A percentile compares a stretch with the other conserved stretches of the same genome.
phyloP scores from a whole-genome alignment of 2,329 filamentous ascomycete genomes.

The Fusarium nygamai region DNA sequence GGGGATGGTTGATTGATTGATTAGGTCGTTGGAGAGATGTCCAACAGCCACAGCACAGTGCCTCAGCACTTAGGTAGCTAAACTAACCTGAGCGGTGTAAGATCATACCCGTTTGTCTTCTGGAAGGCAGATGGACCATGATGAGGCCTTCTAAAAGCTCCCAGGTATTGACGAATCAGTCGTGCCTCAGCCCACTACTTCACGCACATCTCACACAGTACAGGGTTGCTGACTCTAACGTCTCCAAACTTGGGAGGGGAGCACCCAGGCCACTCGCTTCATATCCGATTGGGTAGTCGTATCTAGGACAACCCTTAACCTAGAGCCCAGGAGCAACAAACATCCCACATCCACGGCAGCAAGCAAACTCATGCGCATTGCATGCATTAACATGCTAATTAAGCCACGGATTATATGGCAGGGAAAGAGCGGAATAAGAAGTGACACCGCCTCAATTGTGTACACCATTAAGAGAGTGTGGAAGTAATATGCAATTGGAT shows the following conservation, averaged over 20 bases:
- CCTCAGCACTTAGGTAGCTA: background rate
- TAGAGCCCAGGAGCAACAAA: constrained; percentile 42
- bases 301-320: constrained; percentile 38
- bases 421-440: constrained; percentile 19
- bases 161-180: constrained; percentile 26
- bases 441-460: constrained; percentile 18
- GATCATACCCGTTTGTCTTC: constrained; percentile 5
- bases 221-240: constrained; percentile 29
- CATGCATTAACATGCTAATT: constrained; percentile 40
- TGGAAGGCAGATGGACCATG: constrained; percentile 23
- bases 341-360: constrained; percentile 41
- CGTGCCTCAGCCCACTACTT: constrained; percentile 29
- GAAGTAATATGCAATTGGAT: background rate
- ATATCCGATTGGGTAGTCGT: constrained; percentile 41
- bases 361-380: constrained; percentile 43
- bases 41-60: background rate
- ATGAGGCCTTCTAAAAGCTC: constrained; percentile 7
- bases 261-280: constrained; percentile 20
- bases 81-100: constrained; percentile 14
- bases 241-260: constrained; percentile 22
- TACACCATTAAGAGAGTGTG: background rate
- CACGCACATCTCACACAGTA: constrained; percentile 36
- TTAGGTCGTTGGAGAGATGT: background rate
- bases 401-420: constrained; percentile 34
- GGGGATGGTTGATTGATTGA: constrained; percentile 2